phyloP scores from a whole-genome alignment of 192 early-diverging fungal species.

The Diversispora eburnea region DNA sequence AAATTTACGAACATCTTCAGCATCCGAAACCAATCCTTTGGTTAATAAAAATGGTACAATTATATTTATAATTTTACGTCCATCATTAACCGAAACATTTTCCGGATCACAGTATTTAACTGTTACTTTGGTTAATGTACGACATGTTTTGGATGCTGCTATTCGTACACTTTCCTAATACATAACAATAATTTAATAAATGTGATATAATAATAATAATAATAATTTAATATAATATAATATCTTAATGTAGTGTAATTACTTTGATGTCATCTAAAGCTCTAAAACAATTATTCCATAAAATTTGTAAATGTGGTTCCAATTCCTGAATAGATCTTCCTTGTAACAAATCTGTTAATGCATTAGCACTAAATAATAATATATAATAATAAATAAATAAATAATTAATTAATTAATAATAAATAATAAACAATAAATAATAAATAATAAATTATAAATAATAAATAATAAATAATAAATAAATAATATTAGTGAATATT shows the following conservation, averaged over 20 bases:
- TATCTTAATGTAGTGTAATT: neutral
- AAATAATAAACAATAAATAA: too few species aligned
- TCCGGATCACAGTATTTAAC: slow-evolving; percentile 81
- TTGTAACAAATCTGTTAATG: slow-evolving; percentile 70
- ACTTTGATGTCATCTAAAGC: slow-evolving; percentile 89
- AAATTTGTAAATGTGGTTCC: slow-evolving; percentile 68
- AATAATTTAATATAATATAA: neutral
- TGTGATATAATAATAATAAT: too few species aligned
- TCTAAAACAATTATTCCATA: slow-evolving; percentile 91
- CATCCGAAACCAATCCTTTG: slow-evolving; percentile 70
- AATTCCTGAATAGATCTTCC: slow-evolving; percentile 66
- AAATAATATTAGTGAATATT: neutral
- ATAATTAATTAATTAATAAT: too few species aligned
- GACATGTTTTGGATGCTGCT: slow-evolving; percentile 77
- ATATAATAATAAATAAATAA: too few species aligned
- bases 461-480: too few species aligned
- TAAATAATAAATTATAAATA: too few species aligned
- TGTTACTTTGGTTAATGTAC: slow-evolving; percentile 74
- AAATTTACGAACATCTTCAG: slow-evolving; percentile 85
- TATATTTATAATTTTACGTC: slow-evolving; percentile 70
- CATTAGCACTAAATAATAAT: slow-evolving; percentile 31
- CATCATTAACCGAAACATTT: slow-evolving; percentile 52
- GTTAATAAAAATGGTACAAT: slow-evolving; percentile 84
- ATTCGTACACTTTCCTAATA: slow-evolving; percentile 70
- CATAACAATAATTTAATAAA: neutral